phyloP scores from a whole-genome alignment of 2,329 filamentous ascomycete genomes.

The Coleophoma cylindrospora region DNA sequence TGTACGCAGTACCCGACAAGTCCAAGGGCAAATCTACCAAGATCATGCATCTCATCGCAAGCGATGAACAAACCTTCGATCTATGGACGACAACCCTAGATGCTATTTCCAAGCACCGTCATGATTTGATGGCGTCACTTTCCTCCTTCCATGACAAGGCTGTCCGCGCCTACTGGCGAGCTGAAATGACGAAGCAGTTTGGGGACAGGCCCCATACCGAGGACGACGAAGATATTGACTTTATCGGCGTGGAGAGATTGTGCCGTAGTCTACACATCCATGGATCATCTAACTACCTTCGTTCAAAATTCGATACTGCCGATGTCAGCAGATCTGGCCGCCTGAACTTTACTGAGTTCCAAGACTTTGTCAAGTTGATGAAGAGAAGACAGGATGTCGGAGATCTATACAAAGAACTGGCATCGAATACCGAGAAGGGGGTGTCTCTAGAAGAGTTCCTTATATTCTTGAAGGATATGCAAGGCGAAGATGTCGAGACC shows the following conservation, averaged over 20 bases:
- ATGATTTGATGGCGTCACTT: constrained; percentile 84
- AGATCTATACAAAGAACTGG: constrained; percentile 62
- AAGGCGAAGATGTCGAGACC: constrained; percentile 69
- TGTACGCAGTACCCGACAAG: constrained; percentile 75
- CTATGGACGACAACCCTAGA: constrained; percentile 84
- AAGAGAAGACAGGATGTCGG: constrained; percentile 81
- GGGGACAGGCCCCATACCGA: constrained; percentile 42
- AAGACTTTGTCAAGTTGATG: constrained; percentile 75
- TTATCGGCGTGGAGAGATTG: constrained; percentile 73
- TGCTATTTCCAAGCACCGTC: constrained; percentile 77
- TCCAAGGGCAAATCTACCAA: constrained; percentile 68
- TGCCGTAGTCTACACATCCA: constrained; percentile 92
- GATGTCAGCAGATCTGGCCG: constrained; percentile 59
- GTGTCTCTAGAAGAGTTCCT: constrained; percentile 72
- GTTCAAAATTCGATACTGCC: constrained; percentile 67
- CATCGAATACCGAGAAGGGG: constrained; percentile 53
- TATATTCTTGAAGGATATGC: constrained; percentile 65
- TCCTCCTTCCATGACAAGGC: constrained; percentile 81
- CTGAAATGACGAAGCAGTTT: constrained; percentile 70
- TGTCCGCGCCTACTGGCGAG: constrained; percentile 78
- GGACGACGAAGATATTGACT: constrained; percentile 68
- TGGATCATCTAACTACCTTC: constrained; percentile 70
- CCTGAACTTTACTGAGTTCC: constrained; percentile 77
- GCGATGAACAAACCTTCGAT: constrained; percentile 63
- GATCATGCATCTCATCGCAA: constrained; percentile 81